Percentiles rank a stretch among this genome's conserved stretches.
phyloP scores from a whole-genome alignment of 768 basidiomycete genomes.

The Rhodotorula graminis region DNA sequence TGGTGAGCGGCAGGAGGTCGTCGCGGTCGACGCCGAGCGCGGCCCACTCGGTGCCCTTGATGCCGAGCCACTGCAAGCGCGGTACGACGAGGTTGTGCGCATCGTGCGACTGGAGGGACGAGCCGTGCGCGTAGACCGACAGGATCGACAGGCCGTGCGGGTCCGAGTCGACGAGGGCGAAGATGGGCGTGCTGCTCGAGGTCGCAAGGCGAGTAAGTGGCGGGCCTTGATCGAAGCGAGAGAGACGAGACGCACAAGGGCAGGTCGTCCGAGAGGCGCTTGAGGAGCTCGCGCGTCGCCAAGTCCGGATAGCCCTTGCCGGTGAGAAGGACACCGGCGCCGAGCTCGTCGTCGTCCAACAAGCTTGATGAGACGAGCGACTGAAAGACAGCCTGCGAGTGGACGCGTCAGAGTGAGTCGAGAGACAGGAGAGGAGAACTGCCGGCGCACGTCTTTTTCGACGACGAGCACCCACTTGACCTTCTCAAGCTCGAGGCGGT shows the following conservation, averaged over 20 bases:
- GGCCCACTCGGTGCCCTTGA: constrained; percentile 50
- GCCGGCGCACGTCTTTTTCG: constrained; percentile 75
- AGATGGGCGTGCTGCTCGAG: constrained; percentile 63
- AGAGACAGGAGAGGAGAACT: neutral
- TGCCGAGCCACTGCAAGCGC: constrained; percentile 73
- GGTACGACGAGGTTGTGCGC: constrained; percentile 55
- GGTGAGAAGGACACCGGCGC: constrained; percentile 40
- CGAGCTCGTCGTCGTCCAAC: constrained; percentile 46
- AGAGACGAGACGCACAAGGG: constrained; percentile 45
- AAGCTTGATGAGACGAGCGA: constrained; percentile 62
- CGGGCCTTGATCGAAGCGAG: neutral
- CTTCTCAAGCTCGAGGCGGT: constrained; percentile 56
- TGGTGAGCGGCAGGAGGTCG: constrained; percentile 63
- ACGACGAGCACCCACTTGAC: constrained; percentile 76
- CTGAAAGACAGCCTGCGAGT: constrained; percentile 80
- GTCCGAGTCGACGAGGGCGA: constrained; percentile 81
- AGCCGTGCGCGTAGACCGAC: constrained; percentile 79
- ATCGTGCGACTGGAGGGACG: constrained; percentile 65
- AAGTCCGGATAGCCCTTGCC: constrained; percentile 97
- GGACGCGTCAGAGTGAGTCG: neutral
- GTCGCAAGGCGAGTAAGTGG: neutral
- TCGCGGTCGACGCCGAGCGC: constrained; percentile 63
- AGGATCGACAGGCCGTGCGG: constrained; percentile 89
- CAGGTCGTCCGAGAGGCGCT: constrained; percentile 63
- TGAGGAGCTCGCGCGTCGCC: constrained; percentile 78